These are phyloP conservation scores for Drosera spatulata DNA, from an alignment of 179 eudicot genomes.

Conservation along the genomic window DNA sequence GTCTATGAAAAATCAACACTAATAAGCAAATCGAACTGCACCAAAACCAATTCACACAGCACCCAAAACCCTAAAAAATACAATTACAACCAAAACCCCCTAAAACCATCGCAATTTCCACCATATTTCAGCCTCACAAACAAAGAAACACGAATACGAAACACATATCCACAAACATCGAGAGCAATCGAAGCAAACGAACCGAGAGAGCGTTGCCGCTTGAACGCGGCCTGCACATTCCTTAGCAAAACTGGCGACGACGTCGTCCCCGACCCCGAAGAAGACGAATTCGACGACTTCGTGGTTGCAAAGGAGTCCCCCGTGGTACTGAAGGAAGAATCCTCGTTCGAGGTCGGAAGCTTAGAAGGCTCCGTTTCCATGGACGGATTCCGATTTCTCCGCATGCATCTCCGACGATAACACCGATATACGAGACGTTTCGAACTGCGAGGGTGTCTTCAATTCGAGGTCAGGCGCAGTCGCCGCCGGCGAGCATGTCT, in stretches of 20 bases:
- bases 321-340: conserved; percentile 13
- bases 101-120: neutral
- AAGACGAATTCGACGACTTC: conserved; percentile 20
- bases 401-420: conserved; percentile 29
- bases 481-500: no score
- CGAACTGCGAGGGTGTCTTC: no score
- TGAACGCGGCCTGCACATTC: conserved; percentile 72
- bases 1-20: neutral
- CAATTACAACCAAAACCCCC: neutral
- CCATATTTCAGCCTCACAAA: neutral
- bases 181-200: neutral
- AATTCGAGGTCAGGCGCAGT: no score
- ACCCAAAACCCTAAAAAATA: neutral
- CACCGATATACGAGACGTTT: no score
- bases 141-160: neutral
- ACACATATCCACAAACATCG: neutral
- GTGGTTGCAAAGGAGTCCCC: conserved; percentile 20
- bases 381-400: conserved; percentile 20
- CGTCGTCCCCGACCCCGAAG: conserved; percentile 7
- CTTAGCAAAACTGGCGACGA: conserved; percentile 54
- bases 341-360: conserved; percentile 42
- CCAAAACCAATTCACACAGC: neutral
- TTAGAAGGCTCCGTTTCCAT: conserved; percentile 66
- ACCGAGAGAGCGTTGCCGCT: conserved; percentile 84
- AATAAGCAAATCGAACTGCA: neutral